Conservation (phyloP, 805 yeast genomes). For the Brettanomyces naardenensis region DNA sequence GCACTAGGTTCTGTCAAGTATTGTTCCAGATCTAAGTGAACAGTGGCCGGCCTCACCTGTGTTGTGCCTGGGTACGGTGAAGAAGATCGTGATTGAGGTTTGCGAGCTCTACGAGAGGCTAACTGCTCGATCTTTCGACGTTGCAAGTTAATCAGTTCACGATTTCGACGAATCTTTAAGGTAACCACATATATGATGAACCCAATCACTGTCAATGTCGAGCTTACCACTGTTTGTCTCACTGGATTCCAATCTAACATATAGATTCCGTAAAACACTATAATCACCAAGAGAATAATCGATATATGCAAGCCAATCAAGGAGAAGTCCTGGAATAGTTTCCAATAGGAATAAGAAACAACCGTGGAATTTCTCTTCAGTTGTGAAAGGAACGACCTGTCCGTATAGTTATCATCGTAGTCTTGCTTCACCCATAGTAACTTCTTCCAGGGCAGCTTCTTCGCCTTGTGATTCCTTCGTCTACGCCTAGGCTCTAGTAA, state of each 20-base stretch:
- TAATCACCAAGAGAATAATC: conserved; percentile 51
- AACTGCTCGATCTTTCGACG: conserved; percentile 22
- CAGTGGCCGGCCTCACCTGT: background rate
- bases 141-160: conserved; percentile 23
- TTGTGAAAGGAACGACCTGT: conserved; percentile 71
- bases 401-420: conserved; percentile 89
- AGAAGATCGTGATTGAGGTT: background rate
- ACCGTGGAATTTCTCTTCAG: conserved; percentile 72
- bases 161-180: conserved; percentile 21
- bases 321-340: conserved; percentile 64
- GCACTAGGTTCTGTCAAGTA: conserved; percentile 19
- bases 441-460: conserved; percentile 60
- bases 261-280: conserved; percentile 61
- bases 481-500: background rate
- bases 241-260: conserved; percentile 41
- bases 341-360: conserved; percentile 52
- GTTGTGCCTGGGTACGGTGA: background rate
- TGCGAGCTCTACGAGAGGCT: conserved; percentile 7
- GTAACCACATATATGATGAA: conserved; percentile 26
- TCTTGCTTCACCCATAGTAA: conserved; percentile 78
- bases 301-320: conserved; percentile 60
- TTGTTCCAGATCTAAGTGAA: conserved; percentile 14
- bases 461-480: background rate
- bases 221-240: conserved; percentile 29
- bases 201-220: conserved; percentile 29